Base-by-base conservation (phyloP, 306 rosid species). In the Fragaria nilgerrensis region DNA sequence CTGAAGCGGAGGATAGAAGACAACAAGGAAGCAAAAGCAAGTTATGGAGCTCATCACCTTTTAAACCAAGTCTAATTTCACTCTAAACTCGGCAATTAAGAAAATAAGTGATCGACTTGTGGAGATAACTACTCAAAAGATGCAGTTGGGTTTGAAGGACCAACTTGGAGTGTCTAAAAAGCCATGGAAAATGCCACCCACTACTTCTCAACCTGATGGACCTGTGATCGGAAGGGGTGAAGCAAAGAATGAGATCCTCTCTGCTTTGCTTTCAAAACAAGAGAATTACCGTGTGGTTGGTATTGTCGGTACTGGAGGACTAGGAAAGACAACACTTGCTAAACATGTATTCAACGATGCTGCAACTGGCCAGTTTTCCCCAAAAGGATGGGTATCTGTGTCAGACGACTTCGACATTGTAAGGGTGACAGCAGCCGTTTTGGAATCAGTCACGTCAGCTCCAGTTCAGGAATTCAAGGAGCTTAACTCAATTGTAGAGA, bases 161-260 rank as follows among this genome's bases (percentile, higher is more conserved):
- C n/a, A 62, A 29, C 41, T 29, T 13, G 68, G 68, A 32, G 41
- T 6, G n/a, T 15, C 68, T 7, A 32, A 8, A 19, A 63, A 29
- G 41, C 68, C 11, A 32, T 62, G 67, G 67, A 62, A 62, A 14
- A 62, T 29, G 41, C 68, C n/a, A 11, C 68, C 7, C 17, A 62
- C 41, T 62, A 62, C 39, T 14, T 29, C n/a, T 62, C 41, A 62
- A 4, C 68, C 2, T 0, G 68, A 62, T 15, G 68, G 68, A 14
- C 68, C 68, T 62, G 68, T 62, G 68, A 62, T 62, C 12, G 68
- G 68, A 62, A 63, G 68, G 68, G 43, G 2, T 63, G 44, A 32
- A 32, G 68, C 20, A 2, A 16, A 63, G 4, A 0, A 0, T 0
- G 1, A 15, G 0, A 32, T 32, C 2, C 2, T 63, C 34, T 12